A percentile compares a stretch with the other conserved stretches of the same genome.
These are phyloP conservation scores for Penicillium soppii DNA, from an alignment of 495 filamentous ascomycete genomes.

Conservation along the genomic window DNA sequence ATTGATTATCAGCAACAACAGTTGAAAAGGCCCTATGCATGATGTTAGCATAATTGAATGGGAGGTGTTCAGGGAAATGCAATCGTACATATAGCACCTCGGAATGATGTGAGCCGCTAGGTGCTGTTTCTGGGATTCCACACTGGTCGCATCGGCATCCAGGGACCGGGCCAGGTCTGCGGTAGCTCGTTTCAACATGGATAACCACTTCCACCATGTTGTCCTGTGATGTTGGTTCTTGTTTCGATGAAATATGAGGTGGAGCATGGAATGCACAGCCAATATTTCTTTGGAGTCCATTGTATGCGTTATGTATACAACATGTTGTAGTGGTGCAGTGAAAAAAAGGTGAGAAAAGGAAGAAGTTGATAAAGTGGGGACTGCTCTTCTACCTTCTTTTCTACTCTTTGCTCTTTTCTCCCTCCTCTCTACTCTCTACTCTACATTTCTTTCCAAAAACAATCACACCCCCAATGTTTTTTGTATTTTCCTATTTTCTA, in stretches of 20 bases:
- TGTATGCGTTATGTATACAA: no score
- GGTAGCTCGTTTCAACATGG: conserved; percentile 62
- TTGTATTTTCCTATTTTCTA: neutral
- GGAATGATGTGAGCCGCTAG: conserved; percentile 38
- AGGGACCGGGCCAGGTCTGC: conserved; percentile 38
- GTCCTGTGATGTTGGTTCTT: conserved; percentile 74
- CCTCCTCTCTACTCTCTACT: neutral
- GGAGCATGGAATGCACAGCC: conserved; percentile 45
- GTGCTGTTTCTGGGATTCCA: conserved; percentile 21
- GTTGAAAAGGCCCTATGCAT: conserved; percentile 61
- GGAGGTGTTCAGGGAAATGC: no score
- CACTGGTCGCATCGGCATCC: neutral
- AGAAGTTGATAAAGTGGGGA: neutral
- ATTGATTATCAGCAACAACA: conserved; percentile 68
- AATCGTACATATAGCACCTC: conserved; percentile 45
- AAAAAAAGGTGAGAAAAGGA: neutral
- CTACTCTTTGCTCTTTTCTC: neutral
- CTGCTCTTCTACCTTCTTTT: no score
- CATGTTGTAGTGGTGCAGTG: conserved; percentile 1
- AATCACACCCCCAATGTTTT: neutral
- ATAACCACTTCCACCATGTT: conserved; percentile 73
- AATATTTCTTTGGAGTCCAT: conserved; percentile 35
- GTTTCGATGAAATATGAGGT: conserved; percentile 72
- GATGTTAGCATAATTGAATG: conserved; percentile 6
- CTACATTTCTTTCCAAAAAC: neutral